Percentiles rank a stretch among this genome's conserved stretches.
Evolutionary conservation across 1,284 basidiomycete genomes (phyloP).

Genomic region (Golubevia pallescens): DNA sequence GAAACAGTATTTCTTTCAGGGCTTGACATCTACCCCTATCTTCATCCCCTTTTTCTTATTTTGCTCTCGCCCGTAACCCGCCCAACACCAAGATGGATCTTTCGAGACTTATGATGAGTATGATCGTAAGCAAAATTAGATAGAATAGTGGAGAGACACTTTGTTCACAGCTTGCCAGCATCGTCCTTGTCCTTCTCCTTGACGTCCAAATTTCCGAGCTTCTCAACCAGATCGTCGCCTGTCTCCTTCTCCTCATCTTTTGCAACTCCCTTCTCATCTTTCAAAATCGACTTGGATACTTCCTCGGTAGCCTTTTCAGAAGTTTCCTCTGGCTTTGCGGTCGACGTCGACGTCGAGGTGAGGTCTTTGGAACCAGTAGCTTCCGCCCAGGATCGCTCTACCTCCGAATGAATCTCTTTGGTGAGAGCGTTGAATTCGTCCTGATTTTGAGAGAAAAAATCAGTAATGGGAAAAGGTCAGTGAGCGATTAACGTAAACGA

Average conservation of each 20-base stretch:
- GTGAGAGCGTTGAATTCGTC: slow-evolving; percentile 8
- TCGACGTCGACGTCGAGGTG: background rate
- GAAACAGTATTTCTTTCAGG: no score
- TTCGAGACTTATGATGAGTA: no score
- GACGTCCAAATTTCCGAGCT: background rate
- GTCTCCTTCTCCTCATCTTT: background rate
- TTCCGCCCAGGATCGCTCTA: background rate
- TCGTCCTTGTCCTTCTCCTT: no score
- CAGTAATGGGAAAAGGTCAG: background rate
- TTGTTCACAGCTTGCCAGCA: no score
- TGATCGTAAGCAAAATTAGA: no score
- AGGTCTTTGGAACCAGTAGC: background rate
- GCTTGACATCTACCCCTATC: no score
- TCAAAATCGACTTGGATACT: background rate
- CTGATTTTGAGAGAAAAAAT: background rate
- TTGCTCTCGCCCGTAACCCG: no score
- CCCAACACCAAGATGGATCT: no score
- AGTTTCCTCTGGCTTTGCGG: background rate
- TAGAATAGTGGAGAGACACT: no score
- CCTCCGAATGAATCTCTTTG: slow-evolving; percentile 1
- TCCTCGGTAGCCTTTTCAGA: slow-evolving; percentile 1
- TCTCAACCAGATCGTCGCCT: background rate
- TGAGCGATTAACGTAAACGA: no score
- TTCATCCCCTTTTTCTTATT: no score
- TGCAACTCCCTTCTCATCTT: background rate